Conservation (phyloP, 345 rosid genomes). For the Moricandia moricandioides region DNA sequence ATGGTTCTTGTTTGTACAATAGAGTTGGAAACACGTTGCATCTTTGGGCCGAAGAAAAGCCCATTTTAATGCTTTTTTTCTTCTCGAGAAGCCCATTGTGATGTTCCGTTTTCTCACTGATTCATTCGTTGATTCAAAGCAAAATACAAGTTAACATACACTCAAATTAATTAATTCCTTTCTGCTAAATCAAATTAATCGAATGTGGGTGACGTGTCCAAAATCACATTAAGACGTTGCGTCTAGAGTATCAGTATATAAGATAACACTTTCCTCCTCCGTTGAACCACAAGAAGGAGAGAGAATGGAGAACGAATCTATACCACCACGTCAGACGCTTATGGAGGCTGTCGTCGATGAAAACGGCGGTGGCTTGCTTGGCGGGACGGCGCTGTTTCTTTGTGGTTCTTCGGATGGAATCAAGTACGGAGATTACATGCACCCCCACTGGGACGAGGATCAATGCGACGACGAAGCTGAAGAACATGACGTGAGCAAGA, state of each 20-base stretch:
- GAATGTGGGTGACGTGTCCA: too few species aligned
- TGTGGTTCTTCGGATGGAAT: not conserved
- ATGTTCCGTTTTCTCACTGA: not conserved
- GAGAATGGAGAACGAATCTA: not conserved
- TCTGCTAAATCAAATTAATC: too few species aligned
- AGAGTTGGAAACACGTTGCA: not conserved
- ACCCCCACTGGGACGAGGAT: not conserved
- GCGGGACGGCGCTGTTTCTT: not conserved
- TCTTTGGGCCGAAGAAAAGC: not conserved
- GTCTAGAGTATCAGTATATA: too few species aligned
- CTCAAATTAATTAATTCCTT: not conserved
- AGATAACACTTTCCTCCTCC: not conserved
- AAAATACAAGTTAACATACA: not conserved
- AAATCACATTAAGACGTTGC: too few species aligned
- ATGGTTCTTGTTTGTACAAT: not conserved
- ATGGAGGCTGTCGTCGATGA: not conserved
- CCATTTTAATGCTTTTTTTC: not conserved
- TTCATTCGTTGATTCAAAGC: too few species aligned
- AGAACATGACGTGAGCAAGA: not conserved
- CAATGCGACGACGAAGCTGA: not conserved
- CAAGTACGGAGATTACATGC: not conserved
- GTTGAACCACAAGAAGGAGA: not conserved
- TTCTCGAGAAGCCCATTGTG: not conserved
- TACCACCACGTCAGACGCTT: not conserved
- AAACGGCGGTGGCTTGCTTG: not conserved